Evolutionary conservation across 192 early-diverging fungal genomes (phyloP).

Genomic region (Rhizophlyctis rosea): DNA sequence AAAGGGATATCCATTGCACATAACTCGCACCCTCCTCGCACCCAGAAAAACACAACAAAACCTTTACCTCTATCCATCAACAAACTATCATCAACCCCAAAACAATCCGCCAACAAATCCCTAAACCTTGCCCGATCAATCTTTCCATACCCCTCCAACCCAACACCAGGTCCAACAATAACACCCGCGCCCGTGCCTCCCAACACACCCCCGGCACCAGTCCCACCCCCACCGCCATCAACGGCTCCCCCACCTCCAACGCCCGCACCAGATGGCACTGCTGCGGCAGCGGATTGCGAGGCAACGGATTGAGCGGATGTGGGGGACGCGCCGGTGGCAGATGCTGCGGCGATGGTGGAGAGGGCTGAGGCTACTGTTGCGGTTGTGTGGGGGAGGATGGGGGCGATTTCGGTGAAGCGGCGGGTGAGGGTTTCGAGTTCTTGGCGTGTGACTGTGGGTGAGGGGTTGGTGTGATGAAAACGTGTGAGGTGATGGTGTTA

Average conservation of each 20-base stretch:
- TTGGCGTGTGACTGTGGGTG: constrained; percentile 36
- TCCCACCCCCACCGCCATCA: too few relatives aligned
- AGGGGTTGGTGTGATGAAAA: too few relatives aligned
- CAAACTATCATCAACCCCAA: constrained; percentile 58
- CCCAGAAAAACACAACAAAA: background rate
- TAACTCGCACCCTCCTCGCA: background rate
- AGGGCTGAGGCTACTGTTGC: background rate
- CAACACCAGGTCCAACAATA: background rate
- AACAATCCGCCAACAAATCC: constrained; percentile 55
- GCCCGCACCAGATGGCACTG: background rate
- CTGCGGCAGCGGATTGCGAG: too few relatives aligned
- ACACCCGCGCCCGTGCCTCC: too few relatives aligned
- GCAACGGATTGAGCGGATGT: too few relatives aligned
- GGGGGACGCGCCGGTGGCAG: background rate
- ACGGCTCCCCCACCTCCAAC: background rate
- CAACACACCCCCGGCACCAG: too few relatives aligned
- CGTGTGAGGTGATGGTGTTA: too few relatives aligned
- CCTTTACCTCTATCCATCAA: constrained; percentile 57
- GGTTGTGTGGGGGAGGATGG: background rate
- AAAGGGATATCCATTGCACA: background rate
- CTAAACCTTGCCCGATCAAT: constrained; percentile 55
- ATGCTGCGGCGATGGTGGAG: background rate
- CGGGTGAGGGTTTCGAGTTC: constrained; percentile 45
- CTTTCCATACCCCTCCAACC: constrained; percentile 38
- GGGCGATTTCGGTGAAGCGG: constrained; percentile 38